These are phyloP conservation scores for Acacia crassicarpa DNA, from an alignment of 306 rosid species.

Conservation along the genomic window DNA sequence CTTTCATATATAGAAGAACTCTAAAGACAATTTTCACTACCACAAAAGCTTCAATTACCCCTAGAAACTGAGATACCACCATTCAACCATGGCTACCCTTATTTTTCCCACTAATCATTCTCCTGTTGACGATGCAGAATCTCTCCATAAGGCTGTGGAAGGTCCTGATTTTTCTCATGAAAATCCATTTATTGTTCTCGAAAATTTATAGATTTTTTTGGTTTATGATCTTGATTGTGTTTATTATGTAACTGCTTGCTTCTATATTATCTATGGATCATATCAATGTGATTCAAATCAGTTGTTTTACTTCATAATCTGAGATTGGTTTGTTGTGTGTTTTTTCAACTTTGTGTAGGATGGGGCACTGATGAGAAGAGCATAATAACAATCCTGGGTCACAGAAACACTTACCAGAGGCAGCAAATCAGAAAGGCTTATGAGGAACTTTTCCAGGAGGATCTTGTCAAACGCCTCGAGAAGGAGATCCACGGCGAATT, in stretches of 20 bases:
- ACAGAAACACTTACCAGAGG: conserved; percentile 69
- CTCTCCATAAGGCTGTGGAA: neutral
- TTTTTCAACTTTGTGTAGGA: conserved; percentile 40
- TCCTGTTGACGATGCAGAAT: conserved; percentile 11
- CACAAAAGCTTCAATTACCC: neutral
- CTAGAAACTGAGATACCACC: neutral
- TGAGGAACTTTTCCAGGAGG: conserved; percentile 62
- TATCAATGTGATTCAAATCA: neutral
- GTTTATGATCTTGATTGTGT: neutral
- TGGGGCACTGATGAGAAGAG: conserved; percentile 89
- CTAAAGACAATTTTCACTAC: neutral
- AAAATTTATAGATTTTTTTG: neutral
- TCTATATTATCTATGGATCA: neutral
- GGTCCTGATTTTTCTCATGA: conserved; percentile 7
- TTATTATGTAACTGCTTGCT: neutral
- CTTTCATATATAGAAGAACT: neutral
- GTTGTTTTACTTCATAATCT: neutral
- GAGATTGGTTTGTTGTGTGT: neutral
- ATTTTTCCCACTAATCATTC: conserved; percentile 4
- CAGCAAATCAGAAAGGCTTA: conserved; percentile 73
- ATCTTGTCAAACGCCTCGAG: conserved; percentile 87
- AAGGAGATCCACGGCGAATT: conserved; percentile 79
- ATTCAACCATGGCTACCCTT: conserved; percentile 24
- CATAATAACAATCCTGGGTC: conserved; percentile 58
- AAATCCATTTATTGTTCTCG: neutral